Evolutionary conservation across 345 rosid genomes (phyloP), one percentile per base, ranked within the genome.

Genomic region (Hibiscus tridactylites): DNA sequence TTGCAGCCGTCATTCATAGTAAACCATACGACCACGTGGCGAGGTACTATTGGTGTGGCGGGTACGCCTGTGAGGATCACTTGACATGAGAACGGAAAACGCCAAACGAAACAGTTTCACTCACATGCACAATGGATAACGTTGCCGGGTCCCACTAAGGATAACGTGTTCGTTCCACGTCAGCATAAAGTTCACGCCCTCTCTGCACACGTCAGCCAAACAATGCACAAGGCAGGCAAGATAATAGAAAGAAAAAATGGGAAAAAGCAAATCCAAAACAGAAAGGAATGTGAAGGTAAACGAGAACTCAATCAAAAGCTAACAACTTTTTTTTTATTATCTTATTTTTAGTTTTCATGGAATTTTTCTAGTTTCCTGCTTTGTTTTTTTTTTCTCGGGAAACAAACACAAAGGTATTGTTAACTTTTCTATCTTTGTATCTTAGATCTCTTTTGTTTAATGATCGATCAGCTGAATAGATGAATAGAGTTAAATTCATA

Each of bases 81-180:
- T 35, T 31, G 8, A 15, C 56, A 50, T 47, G 70, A 44, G 54
- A 64, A 5, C n/a, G 1, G 49, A 74, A 47, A 44, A 68, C 77
- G 19, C 39, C 15, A 44, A 60, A 65, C 70, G 71, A 46, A 80
- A 67, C 71, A 68, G 77, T 60, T 67, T 81, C 90, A 86, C 88
- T 81, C 90, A 86, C 88, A 83, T 80, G 85, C 82, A 13, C 74
- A 26, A 13, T 33, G 83, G 88, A 84, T 84, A 84, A 85, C 85
- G 78, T 76, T 57, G 68, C 59, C 39, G 82, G 82, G 85, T n/a
- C 86, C 85, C 76, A 57, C 58, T 2, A 4, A 0, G 4, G 37
- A 72, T 79, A 39, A 79, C 81, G 80, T 77, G 71, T 71, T 26
- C 54, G 39, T 8, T 58, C 84, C 84, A 85, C 77, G 81, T 82